Percentiles rank a stretch among this genome's conserved stretches.
These are phyloP conservation scores for Lantana camara DNA, from an alignment of 257 asterid species.

Conservation along the genomic window DNA sequence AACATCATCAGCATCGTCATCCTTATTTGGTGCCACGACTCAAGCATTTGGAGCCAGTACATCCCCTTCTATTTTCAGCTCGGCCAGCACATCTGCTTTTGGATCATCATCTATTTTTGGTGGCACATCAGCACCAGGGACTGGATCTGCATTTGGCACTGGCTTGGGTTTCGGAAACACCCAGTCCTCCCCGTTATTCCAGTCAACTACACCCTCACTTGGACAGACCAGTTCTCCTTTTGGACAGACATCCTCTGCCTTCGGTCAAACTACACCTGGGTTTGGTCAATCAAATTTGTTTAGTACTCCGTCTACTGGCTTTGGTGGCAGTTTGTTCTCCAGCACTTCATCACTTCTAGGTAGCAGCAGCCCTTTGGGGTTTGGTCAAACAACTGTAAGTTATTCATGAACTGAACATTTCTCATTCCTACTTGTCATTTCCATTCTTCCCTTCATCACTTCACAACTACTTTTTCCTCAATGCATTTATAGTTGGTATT, in stretches of 20 bases:
- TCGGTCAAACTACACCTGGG: constrained; percentile 69
- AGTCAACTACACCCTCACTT: constrained; percentile 67
- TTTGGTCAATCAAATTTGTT: constrained; percentile 73
- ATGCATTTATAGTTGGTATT: background rate
- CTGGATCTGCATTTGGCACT: constrained; percentile 67
- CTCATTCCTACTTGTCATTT: constrained; percentile 22
- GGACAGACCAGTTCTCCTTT: constrained; percentile 65
- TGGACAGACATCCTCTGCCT: constrained; percentile 72
- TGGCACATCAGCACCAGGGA: constrained; percentile 60
- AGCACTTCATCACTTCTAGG: constrained; percentile 58
- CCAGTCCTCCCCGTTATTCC: constrained; percentile 85
- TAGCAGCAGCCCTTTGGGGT: constrained; percentile 54
- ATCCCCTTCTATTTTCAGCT: constrained; percentile 62
- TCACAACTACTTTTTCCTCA: constrained; percentile 1
- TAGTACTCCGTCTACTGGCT: constrained; percentile 68
- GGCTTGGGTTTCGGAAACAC: constrained; percentile 71
- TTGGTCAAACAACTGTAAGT: constrained; percentile 87
- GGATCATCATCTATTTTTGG: constrained; percentile 78
- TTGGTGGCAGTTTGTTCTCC: constrained; percentile 74
- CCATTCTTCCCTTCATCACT: constrained; percentile 14
- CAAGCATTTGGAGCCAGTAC: constrained; percentile 63
- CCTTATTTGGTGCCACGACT: constrained; percentile 62
- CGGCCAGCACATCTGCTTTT: constrained; percentile 66
- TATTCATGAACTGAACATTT: constrained; percentile 25
- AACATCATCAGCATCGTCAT: constrained; percentile 55